These are phyloP conservation scores for Aspergillus fumigatiaffinis DNA, from an alignment of 2,329 filamentous ascomycete genomes.

Conservation along the genomic window DNA sequence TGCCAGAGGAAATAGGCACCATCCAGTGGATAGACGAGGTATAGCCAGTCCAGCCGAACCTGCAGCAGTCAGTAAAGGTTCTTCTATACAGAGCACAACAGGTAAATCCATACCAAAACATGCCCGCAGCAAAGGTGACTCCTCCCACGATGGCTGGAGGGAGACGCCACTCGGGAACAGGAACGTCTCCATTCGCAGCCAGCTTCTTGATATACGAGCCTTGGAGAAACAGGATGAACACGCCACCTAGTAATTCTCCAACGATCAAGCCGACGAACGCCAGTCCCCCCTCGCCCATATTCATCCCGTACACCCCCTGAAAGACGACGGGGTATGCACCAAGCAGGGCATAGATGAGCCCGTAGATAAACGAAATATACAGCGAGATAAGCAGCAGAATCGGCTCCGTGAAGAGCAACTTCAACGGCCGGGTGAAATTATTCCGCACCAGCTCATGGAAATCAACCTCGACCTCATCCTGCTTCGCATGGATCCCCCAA, in stretches of 20 bases:
- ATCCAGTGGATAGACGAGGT: constrained; percentile 32
- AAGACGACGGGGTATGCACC: constrained; percentile 31
- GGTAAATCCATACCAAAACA: constrained; percentile 32
- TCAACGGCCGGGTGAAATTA: constrained; percentile 45
- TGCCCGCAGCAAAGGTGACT: constrained; percentile 29
- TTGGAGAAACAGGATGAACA: constrained; percentile 28
- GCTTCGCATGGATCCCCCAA: constrained; percentile 57
- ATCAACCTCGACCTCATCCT: constrained; percentile 52
- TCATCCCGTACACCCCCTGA: constrained; percentile 28
- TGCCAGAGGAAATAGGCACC: constrained; percentile 27
- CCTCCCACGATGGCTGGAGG: constrained; percentile 31
- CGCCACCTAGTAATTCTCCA: constrained; percentile 26
- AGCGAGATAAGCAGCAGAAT: constrained; percentile 34
- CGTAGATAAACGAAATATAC: constrained; percentile 33
- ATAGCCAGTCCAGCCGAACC: constrained; percentile 35
- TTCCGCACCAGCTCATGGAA: constrained; percentile 45
- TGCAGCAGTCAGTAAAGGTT: neutral
- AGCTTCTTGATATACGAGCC: constrained; percentile 28
- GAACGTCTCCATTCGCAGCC: constrained; percentile 25
- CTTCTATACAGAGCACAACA: no score
- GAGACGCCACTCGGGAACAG: constrained; percentile 34
- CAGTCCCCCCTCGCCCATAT: constrained; percentile 26
- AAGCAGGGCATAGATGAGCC: constrained; percentile 30
- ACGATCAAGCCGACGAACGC: constrained; percentile 32
- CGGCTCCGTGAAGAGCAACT: constrained; percentile 39